A percentile compares a stretch with the other conserved stretches of the same genome.
phyloP scores from a whole-genome alignment of 2,329 filamentous ascomycete species.

The Claviceps citrina region DNA sequence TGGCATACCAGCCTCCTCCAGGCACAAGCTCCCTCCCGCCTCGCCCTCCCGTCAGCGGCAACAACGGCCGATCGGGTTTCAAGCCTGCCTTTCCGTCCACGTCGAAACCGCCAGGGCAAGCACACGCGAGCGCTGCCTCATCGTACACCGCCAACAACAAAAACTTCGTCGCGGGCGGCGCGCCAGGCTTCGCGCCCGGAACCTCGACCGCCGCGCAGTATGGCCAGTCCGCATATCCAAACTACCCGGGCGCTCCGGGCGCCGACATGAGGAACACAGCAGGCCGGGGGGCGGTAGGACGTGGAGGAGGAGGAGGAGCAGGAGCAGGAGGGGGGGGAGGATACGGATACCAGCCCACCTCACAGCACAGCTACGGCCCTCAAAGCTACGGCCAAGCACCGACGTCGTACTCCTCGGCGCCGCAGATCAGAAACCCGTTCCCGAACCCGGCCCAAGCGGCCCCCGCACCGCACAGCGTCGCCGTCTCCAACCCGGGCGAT shows the following conservation, averaged over 20 bases:
- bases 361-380: slow-evolving; percentile 18
- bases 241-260: slow-evolving; percentile 21
- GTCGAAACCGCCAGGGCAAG: slow-evolving; percentile 20
- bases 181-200: slow-evolving; percentile 9
- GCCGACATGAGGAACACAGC: slow-evolving; percentile 10
- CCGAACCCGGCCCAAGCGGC: slow-evolving; percentile 38
- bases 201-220: slow-evolving; percentile 3
- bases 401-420: slow-evolving; percentile 28
- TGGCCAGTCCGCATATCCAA: slow-evolving; percentile 8
- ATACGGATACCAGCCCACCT: slow-evolving; percentile 8
- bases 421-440: slow-evolving; percentile 68
- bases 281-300: too few relatives aligned
- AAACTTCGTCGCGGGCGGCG: too few relatives aligned
- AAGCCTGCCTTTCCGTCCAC: slow-evolving; percentile 35
- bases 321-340: background rate
- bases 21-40: slow-evolving; percentile 52
- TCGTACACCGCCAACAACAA: slow-evolving; percentile 12
- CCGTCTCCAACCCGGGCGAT: slow-evolving; percentile 16
- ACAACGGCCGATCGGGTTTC: slow-evolving; percentile 23
- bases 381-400: slow-evolving; percentile 23
- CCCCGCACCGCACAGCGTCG: slow-evolving; percentile 15
- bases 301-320: background rate
- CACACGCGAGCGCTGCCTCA: slow-evolving; percentile 18
- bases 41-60: slow-evolving; percentile 49
- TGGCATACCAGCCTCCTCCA: slow-evolving; percentile 81